phyloP scores from a whole-genome alignment of 306 rosid species.

The Castanea sativa region DNA sequence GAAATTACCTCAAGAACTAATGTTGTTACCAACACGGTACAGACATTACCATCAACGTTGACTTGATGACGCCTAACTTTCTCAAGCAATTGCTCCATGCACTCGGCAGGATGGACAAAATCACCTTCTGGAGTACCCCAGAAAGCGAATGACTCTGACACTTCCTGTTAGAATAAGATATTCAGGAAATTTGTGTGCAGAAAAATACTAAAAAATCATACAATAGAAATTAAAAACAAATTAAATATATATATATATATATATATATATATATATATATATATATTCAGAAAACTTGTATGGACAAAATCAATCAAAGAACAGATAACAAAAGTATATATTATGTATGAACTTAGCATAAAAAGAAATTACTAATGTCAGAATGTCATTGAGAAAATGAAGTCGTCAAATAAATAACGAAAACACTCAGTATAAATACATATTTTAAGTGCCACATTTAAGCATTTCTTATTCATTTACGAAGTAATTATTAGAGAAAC shows the following conservation, averaged over 20 bases:
- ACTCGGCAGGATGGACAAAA: constrained; percentile 91
- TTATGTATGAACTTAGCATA: background rate
- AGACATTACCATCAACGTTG: constrained; percentile 95
- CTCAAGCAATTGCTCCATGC: constrained; percentile 97
- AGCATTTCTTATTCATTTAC: background rate
- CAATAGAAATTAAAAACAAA: background rate
- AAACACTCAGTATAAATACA: background rate
- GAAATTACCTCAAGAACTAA: constrained; percentile 82
- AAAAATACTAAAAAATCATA: constrained; percentile 3
- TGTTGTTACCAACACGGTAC: constrained; percentile 96
- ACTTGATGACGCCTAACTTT: constrained; percentile 94
- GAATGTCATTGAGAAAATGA: too few species aligned
- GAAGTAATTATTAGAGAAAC: background rate
- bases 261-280: background rate
- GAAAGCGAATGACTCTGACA: constrained; percentile 67
- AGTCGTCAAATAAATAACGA: background rate
- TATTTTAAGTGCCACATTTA: background rate
- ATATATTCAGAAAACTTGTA: background rate
- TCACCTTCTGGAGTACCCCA: constrained; percentile 99
- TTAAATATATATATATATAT: background rate
- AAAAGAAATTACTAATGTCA: background rate
- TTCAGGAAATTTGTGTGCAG: background rate
- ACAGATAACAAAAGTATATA: background rate
- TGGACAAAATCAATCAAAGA: background rate
- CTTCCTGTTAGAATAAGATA: constrained; percentile 63